Base-by-base conservation (phyloP, 306 rosid genomes). In the Fagus sylvatica region DNA sequence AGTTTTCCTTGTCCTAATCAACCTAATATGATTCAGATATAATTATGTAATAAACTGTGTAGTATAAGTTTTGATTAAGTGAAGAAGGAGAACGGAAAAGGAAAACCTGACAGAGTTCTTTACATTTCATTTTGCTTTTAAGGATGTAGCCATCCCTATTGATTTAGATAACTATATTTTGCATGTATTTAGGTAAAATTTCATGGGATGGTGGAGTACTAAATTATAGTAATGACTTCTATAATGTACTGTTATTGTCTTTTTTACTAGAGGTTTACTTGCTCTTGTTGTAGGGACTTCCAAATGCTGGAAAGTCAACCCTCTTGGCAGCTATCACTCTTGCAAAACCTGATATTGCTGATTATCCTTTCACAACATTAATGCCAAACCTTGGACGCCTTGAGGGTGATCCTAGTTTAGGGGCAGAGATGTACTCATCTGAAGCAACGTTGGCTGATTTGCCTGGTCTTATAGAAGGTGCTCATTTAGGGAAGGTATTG, bases 341-440 rank as follows among this genome's bases (percentile, higher is more conserved):
- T 70, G 99, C 98, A 73, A 93, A 91, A 79, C 98, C 99, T 9
- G 97, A 93, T 68, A 90, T 95, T 75, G 96, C 99, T 33, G 99
- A 93, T 83, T 95, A 93, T 82, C 98, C 98, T 67, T 95, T 95
- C 82, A 95, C 99, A 71, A 93, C 97, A 61, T 84, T 95, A 86
- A 95, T 95, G 93, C 99, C 99, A 62, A 93, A 95, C 83, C 98
- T 95, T 71, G 99, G 99, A 73, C 96, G 93, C 73, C 94, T 95
- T 73, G 86, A 84, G 67, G 99, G 99, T 55, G 99, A 93, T 88
- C 99, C 99, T 73, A 96, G 87, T 84, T 90, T 96, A 82, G 99
- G 98, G 74, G 93, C 96, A 13, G 94, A 86, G 69, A 90, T 96
- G 97, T 93, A 84, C 84, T 89, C 89, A 49, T 93, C 98, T 16